phyloP scores from a whole-genome alignment of 345 rosid genomes.

The Crucihimalaya himalaica region DNA sequence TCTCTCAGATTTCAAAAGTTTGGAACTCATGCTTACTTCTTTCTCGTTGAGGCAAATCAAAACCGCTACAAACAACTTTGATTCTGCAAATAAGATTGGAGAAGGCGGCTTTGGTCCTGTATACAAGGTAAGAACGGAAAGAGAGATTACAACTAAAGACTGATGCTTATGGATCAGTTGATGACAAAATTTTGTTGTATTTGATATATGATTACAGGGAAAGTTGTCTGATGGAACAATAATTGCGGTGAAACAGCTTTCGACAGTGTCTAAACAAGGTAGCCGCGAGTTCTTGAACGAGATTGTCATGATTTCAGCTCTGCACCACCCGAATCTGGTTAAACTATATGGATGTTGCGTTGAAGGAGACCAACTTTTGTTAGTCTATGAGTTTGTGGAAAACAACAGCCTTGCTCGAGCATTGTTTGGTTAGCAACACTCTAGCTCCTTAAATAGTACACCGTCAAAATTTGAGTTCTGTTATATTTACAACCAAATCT shows the following conservation, averaged over 20 bases:
- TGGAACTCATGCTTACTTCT: conserved; percentile 38
- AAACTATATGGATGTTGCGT: conserved; percentile 54
- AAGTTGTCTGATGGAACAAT: conserved; percentile 46
- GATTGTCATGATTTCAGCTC: conserved; percentile 58
- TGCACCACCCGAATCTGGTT: conserved; percentile 53
- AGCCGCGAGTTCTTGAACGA: conserved; percentile 57
- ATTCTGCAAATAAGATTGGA: conserved; percentile 48
- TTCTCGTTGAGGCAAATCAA: conserved; percentile 52
- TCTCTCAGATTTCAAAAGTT: conserved; percentile 38
- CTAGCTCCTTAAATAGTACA: background rate
- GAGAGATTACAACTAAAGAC: conserved; percentile 2
- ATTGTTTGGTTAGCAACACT: conserved; percentile 39
- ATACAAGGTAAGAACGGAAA: conserved; percentile 45
- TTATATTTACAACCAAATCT: background rate
- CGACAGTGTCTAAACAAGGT: conserved; percentile 54
- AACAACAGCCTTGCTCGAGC: conserved; percentile 57
- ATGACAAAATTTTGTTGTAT: background rate
- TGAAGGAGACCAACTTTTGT: conserved; percentile 50
- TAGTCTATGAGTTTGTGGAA: conserved; percentile 55
- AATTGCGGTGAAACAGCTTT: conserved; percentile 59
- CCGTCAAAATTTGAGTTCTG: background rate
- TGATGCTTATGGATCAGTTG: background rate
- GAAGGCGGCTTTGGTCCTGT: conserved; percentile 74
- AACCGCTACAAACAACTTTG: conserved; percentile 56
- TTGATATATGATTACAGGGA: conserved; percentile 38